phyloP scores from a whole-genome alignment of 768 basidiomycete species.

The Hygrocybe punicea region DNA sequence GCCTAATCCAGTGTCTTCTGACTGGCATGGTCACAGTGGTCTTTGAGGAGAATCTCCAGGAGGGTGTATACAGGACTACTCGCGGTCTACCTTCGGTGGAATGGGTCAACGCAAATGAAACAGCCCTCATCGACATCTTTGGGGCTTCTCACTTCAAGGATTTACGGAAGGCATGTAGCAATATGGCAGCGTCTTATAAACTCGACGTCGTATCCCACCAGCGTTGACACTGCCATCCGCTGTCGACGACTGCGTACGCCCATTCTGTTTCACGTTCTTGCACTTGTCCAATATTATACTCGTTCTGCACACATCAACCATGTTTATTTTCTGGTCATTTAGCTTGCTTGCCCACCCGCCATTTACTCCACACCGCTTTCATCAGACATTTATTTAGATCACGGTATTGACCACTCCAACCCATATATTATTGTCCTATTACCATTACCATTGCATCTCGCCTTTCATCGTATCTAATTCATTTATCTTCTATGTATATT shows the following conservation, averaged over 20 bases:
- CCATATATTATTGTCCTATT: slow-evolving; percentile 15
- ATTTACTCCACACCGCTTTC: slow-evolving; percentile 12
- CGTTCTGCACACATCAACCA: not conserved
- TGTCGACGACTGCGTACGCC: no score
- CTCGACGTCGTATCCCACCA: slow-evolving; percentile 56
- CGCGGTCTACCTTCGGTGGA: slow-evolving; percentile 74
- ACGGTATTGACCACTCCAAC: slow-evolving; percentile 14
- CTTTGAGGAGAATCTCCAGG: slow-evolving; percentile 70
- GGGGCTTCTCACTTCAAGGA: slow-evolving; percentile 69
- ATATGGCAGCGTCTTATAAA: slow-evolving; percentile 69
- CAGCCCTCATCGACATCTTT: slow-evolving; percentile 66
- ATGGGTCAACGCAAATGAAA: slow-evolving; percentile 72
- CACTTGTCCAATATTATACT: not conserved
- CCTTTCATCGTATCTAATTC: slow-evolving; percentile 8
- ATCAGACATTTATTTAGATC: not conserved
- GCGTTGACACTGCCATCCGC: slow-evolving; percentile 22
- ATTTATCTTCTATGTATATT: slow-evolving; percentile 1
- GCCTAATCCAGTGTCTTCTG: slow-evolving; percentile 67
- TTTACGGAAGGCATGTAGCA: slow-evolving; percentile 67
- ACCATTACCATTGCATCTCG: slow-evolving; percentile 17
- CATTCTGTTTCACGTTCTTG: slow-evolving; percentile 1
- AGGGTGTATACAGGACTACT: slow-evolving; percentile 68
- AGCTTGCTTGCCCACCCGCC: slow-evolving; percentile 17
- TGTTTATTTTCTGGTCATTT: not conserved
- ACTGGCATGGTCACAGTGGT: slow-evolving; percentile 69